Percentiles rank a stretch among this genome's conserved stretches.
Conservation (phyloP, 176 grass and related monocot genomes). For the Oryza officinalis region DNA sequence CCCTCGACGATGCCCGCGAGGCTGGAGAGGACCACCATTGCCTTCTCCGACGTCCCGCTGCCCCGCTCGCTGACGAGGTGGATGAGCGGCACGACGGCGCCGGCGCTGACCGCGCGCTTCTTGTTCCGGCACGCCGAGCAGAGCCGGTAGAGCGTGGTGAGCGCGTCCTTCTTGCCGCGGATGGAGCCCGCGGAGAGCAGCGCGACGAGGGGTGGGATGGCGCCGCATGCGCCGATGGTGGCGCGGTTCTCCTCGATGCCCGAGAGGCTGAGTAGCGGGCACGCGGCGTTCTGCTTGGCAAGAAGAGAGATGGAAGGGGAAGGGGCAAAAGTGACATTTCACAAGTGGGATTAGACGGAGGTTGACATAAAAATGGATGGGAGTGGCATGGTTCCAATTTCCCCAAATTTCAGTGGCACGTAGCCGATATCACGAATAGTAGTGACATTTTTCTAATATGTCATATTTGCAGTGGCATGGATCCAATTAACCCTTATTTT, state of each 20-base stretch:
- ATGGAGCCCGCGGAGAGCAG: conserved; percentile 74
- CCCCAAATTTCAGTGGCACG: too few relatives aligned
- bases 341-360: too few relatives aligned
- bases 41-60: conserved; percentile 83
- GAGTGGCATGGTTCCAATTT: too few relatives aligned
- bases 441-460: too few relatives aligned
- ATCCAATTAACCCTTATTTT: too few relatives aligned
- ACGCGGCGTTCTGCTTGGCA: conserved; percentile 96
- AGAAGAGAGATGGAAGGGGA: too few relatives aligned
- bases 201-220: conserved; percentile 83
- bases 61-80: conserved; percentile 65
- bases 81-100: conserved; percentile 72
- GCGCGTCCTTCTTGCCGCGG: conserved; percentile 95
- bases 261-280: conserved; percentile 85
- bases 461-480: too few relatives aligned
- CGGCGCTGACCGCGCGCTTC: conserved; percentile 80
- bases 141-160: conserved; percentile 91
- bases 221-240: conserved; percentile 84
- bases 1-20: conserved; percentile 79
- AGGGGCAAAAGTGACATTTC: too few relatives aligned
- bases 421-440: too few relatives aligned
- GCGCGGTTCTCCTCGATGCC: conserved; percentile 90
- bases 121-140: conserved; percentile 89
- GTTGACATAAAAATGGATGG: too few relatives aligned
- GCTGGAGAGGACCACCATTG: conserved; percentile 91